Conservation (phyloP, 805 yeast species). For the Schwanniomyces polymorphus region DNA sequence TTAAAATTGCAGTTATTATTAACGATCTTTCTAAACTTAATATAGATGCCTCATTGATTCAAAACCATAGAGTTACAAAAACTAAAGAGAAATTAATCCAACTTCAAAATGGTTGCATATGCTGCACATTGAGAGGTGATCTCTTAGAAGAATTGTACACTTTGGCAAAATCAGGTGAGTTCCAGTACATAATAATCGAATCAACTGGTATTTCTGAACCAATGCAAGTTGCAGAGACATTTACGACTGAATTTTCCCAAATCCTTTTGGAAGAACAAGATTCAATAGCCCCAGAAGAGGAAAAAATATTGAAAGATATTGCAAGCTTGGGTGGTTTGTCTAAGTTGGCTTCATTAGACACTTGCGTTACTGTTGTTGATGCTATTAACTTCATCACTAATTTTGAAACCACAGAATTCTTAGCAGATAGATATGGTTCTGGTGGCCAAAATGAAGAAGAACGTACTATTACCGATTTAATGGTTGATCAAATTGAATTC, state of each 20-base stretch:
- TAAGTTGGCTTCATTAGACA: slow-evolving; percentile 39
- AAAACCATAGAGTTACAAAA: slow-evolving; percentile 37
- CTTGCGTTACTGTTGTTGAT: slow-evolving; percentile 49
- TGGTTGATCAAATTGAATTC: slow-evolving; percentile 50
- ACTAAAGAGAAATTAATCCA: slow-evolving; percentile 45
- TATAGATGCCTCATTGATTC: slow-evolving; percentile 43
- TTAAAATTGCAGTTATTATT: slow-evolving; percentile 45
- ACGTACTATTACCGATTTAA: slow-evolving; percentile 43
- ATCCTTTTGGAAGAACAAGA: slow-evolving; percentile 26
- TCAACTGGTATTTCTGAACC: slow-evolving; percentile 51
- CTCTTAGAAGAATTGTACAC: slow-evolving; percentile 41
- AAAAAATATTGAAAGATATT: slow-evolving; percentile 20
- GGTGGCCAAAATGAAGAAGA: slow-evolving; percentile 42
- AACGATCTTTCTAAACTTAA: slow-evolving; percentile 46
- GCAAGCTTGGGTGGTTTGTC: slow-evolving; percentile 40
- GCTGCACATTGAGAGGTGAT: slow-evolving; percentile 50
- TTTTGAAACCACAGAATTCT: slow-evolving; percentile 43
- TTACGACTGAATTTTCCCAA: slow-evolving; percentile 41
- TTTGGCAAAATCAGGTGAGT: slow-evolving; percentile 32
- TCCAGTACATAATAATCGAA: slow-evolving; percentile 46
- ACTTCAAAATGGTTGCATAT: slow-evolving; percentile 49
- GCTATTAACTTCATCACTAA: slow-evolving; percentile 40
- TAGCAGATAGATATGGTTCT: slow-evolving; percentile 40
- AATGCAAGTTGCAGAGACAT: slow-evolving; percentile 52
- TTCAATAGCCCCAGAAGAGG: slow-evolving; percentile 14